Evolutionary conservation across 805 yeast species (phyloP), one percentile per base, ranked within the genome.

Genomic region (Cyberlindnera xishuangbannaensis): DNA sequence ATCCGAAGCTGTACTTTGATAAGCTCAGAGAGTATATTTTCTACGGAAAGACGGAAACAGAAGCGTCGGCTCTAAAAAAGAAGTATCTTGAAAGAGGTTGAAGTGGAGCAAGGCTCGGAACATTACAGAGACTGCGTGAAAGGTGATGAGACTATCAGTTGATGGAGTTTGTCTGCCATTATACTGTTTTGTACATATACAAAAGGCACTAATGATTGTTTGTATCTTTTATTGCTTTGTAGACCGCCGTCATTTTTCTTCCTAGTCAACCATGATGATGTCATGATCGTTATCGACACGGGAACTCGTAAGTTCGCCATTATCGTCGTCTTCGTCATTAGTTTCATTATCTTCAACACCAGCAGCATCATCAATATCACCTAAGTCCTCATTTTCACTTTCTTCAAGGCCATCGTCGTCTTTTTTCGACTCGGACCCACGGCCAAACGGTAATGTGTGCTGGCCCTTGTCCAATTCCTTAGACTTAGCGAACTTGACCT

Each of bases 21-120:
- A 84, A 83, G 55, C 67, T 85, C 33, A 73, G 72, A 51, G 85
- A 84, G 47, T 92, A 75, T 55, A 71, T 92, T 14, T 82, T 76
- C 55, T 64, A 75, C 36, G 97, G 97, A 1, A 62, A 65, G 30
- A 61, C 75, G 39, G 67, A 69, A 52, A 53, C 58, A 7, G 57
- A 50, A 26, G 59, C 51, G 14, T 40, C 51, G 6, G 45, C 41
- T 20, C 31, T 44, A 16, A 44, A 41, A 27, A 37, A 42, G 20
- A 40, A 38, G 26, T 50, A 53, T 33, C 39, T 53, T 12, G 60
- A 56, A 41, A 54, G 61, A 45, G 61, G 61, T 43, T 57, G 18
- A 15, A 8, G 10, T 10, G 15, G n/a, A 9, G 8, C 22, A 8
- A 11, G 11, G 22, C 8, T 19, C n/a, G n/a, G n/a, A n/a, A n/a